Evolutionary conservation across 2,329 filamentous ascomycete genomes (phyloP).

Genomic region (Aspergillus sp.): DNA sequence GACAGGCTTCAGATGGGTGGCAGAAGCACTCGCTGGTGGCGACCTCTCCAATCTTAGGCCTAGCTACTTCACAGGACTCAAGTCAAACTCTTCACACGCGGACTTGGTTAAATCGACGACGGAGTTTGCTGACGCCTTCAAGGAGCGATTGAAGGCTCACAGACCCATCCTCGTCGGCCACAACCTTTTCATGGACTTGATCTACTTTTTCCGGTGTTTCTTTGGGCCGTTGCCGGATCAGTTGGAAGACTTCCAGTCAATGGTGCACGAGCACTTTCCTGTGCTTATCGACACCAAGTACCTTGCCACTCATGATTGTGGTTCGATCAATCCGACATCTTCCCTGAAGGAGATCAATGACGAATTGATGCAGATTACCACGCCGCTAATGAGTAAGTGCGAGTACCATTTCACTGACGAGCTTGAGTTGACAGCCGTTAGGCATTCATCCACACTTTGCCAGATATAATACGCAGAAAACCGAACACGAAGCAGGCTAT

Average conservation of each 20-base stretch:
- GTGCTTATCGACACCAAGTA: conserved; percentile 67
- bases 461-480: conserved; percentile 34
- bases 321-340: conserved; percentile 53
- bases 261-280: conserved; percentile 60
- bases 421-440: conserved; percentile 28
- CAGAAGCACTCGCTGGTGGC: conserved; percentile 50
- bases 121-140: conserved; percentile 37
- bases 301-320: conserved; percentile 62
- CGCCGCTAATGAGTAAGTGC: conserved; percentile 38
- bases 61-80: conserved; percentile 35
- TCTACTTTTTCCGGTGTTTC: conserved; percentile 66
- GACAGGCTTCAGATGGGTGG: conserved; percentile 52
- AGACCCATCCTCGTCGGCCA: conserved; percentile 63
- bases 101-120: conserved; percentile 26
- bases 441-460: conserved; percentile 36
- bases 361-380: conserved; percentile 28
- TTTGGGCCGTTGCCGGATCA: conserved; percentile 61
- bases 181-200: conserved; percentile 66
- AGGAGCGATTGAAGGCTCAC: conserved; percentile 49
- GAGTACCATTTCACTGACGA: background rate
- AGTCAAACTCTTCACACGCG: conserved; percentile 22
- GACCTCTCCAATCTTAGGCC: conserved; percentile 43
- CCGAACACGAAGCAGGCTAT: conserved; percentile 64
- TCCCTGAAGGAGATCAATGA: conserved; percentile 38
- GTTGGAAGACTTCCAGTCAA: conserved; percentile 57